Conservation (phyloP, 805 yeast species). For the Lipomyces japonicus region DNA sequence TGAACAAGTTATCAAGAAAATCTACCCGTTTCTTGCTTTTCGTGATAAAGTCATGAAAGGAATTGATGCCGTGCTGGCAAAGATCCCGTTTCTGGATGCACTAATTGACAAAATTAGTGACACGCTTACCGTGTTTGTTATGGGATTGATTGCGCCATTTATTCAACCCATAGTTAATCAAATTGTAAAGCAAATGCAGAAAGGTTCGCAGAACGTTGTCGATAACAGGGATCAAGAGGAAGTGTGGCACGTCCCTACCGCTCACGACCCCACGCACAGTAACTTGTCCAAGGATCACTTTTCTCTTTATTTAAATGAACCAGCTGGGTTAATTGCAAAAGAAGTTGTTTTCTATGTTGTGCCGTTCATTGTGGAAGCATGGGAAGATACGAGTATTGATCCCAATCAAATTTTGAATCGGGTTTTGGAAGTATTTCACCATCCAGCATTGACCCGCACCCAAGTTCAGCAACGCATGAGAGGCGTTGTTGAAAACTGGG, state of each 20-base stretch:
- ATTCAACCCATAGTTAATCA: constrained; percentile 27
- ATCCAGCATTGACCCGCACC: constrained; percentile 25
- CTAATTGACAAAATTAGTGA: constrained; percentile 29
- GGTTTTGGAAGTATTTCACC: constrained; percentile 29
- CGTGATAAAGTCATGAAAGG: constrained; percentile 21
- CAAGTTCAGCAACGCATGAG: constrained; percentile 24
- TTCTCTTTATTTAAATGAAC: constrained; percentile 29
- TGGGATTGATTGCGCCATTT: constrained; percentile 30
- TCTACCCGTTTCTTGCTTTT: constrained; percentile 26
- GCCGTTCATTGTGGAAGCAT: constrained; percentile 26
- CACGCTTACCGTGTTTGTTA: constrained; percentile 28
- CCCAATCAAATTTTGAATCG: constrained; percentile 15
- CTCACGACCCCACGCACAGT: constrained; percentile 30
- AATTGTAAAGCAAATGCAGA: constrained; percentile 19
- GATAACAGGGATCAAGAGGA: constrained; percentile 29
- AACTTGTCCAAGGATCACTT: constrained; percentile 31
- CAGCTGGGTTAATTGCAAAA: constrained; percentile 29
- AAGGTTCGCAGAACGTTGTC: constrained; percentile 26
- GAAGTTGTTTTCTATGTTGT: constrained; percentile 24
- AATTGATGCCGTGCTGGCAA: constrained; percentile 19
- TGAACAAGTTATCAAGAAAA: constrained; percentile 17
- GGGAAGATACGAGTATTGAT: constrained; percentile 25
- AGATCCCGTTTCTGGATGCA: constrained; percentile 25
- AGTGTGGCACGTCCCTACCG: constrained; percentile 30
- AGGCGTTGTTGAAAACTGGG: constrained; percentile 23